Percentiles rank a stretch among this genome's conserved stretches.
Evolutionary conservation across 495 filamentous ascomycete species (phyloP).

Genomic region (Penicillium canescens): DNA sequence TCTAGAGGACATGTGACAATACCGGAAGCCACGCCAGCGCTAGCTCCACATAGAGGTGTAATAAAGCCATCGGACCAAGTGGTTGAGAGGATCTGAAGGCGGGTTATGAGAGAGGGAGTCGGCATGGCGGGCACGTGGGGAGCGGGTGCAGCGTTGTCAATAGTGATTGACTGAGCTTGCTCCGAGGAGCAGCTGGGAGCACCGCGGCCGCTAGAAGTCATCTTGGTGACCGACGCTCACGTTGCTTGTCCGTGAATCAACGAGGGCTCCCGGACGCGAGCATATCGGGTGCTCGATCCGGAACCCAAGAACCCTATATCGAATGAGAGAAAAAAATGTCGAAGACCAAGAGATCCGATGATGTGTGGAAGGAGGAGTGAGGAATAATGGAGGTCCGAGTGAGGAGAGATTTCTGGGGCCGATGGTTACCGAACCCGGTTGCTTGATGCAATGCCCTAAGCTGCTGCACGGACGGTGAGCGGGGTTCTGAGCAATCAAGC

Average conservation of each 20-base stretch:
- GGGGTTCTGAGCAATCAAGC: constrained; percentile 28
- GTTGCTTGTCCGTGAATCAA: constrained; percentile 37
- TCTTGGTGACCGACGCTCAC: constrained; percentile 41
- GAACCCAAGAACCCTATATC: constrained; percentile 36
- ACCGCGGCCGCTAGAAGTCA: constrained; percentile 40
- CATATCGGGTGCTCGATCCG: constrained; percentile 51
- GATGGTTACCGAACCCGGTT: constrained; percentile 35
- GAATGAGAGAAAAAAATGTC: constrained; percentile 10
- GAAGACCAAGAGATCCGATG: background rate
- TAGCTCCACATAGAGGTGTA: constrained; percentile 75
- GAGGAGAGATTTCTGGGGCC: constrained; percentile 22
- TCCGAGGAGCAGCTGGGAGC: constrained; percentile 33
- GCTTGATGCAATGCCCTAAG: constrained; percentile 32
- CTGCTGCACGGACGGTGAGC: constrained; percentile 37
- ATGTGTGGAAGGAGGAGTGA: constrained; percentile 6
- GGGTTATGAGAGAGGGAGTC: constrained; percentile 43
- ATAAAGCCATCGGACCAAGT: constrained; percentile 52
- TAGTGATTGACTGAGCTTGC: constrained; percentile 22
- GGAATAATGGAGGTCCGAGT: constrained; percentile 3
- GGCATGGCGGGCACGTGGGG: constrained; percentile 20
- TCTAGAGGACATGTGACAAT: constrained; percentile 96
- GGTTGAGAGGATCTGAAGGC: constrained; percentile 56
- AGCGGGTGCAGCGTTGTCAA: constrained; percentile 19
- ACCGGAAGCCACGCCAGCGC: constrained; percentile 86
- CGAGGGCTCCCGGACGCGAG: constrained; percentile 48